Conservation (phyloP, 306 rosid genomes). For the Senna tora region DNA sequence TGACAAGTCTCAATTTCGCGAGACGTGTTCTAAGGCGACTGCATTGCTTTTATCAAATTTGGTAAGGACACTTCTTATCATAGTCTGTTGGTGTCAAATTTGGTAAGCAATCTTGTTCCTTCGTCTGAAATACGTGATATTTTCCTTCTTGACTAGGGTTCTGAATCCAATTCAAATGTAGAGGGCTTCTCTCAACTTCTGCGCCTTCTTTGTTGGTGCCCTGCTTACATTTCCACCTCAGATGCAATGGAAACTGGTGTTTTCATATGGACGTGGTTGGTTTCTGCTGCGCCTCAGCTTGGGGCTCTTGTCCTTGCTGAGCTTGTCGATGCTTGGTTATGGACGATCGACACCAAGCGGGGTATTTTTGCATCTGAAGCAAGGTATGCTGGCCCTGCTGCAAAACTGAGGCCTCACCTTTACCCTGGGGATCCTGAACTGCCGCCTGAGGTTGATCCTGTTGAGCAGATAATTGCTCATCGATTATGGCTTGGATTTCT, state of each 20-base stretch:
- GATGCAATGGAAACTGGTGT: constrained; percentile 97
- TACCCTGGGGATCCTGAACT: constrained; percentile 89
- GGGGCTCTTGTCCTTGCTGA: constrained; percentile 95
- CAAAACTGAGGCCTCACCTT: constrained; percentile 91
- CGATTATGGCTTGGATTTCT: constrained; percentile 97
- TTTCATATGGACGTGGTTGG: constrained; percentile 99
- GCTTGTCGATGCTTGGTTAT: constrained; percentile 99
- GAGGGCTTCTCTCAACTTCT: constrained; percentile 99
- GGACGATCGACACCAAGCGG: constrained; percentile 96
- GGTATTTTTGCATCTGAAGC: constrained; percentile 89
- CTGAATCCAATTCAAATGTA: constrained; percentile 77
- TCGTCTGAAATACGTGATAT: constrained; percentile 41
- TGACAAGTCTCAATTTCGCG: constrained; percentile 85
- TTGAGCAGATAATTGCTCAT: constrained; percentile 93
- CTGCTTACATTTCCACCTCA: constrained; percentile 89
- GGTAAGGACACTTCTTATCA: constrained; percentile 53
- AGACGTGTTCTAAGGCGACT: constrained; percentile 97
- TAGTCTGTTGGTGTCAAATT: constrained; percentile 18
- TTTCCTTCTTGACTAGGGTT: constrained; percentile 65
- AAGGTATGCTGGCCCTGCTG: constrained; percentile 85
- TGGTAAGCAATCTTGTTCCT: constrained; percentile 26
- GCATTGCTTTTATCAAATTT: constrained; percentile 91
- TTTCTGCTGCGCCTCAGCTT: constrained; percentile 97
- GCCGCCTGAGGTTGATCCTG: constrained; percentile 70
- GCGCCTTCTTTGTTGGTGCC: constrained; percentile 99